Evolutionary conservation across 208 protist genomes (phyloP).

Genomic region (Tetramitus jugosus): DNA sequence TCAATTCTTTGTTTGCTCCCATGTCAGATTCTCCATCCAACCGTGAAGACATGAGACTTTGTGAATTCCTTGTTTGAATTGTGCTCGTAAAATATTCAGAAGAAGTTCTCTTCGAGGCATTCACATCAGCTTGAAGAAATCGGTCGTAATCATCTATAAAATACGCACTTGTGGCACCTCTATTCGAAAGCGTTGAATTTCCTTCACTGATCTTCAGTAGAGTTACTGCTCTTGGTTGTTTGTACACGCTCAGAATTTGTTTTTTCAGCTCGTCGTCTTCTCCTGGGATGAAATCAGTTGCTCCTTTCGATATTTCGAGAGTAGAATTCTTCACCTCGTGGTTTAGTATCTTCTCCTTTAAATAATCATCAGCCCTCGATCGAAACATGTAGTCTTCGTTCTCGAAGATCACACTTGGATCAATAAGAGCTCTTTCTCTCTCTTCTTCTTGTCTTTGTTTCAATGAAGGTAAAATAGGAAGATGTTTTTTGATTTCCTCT

Average conservation of each 20-base stretch:
- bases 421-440: too few species aligned
- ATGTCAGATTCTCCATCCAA: too few species aligned
- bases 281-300: neutral
- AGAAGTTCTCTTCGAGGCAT: neutral
- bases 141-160: neutral
- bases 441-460: too few species aligned
- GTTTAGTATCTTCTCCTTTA: too few species aligned
- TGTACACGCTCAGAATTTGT: neutral
- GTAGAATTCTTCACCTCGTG: too few species aligned
- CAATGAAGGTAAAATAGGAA: too few species aligned
- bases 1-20: neutral
- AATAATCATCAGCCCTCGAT: too few species aligned
- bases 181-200: neutral
- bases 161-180: neutral
- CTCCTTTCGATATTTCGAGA: neutral
- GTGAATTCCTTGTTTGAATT: neutral
- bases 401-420: too few species aligned
- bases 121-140: neutral
- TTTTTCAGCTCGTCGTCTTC: neutral
- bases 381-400: too few species aligned
- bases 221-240: neutral
- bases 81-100: neutral
- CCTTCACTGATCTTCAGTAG: neutral
- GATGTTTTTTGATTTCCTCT: too few species aligned
- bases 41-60: neutral